Conservation (phyloP, 805 yeast genomes). For the Ogataea degrootiae region DNA sequence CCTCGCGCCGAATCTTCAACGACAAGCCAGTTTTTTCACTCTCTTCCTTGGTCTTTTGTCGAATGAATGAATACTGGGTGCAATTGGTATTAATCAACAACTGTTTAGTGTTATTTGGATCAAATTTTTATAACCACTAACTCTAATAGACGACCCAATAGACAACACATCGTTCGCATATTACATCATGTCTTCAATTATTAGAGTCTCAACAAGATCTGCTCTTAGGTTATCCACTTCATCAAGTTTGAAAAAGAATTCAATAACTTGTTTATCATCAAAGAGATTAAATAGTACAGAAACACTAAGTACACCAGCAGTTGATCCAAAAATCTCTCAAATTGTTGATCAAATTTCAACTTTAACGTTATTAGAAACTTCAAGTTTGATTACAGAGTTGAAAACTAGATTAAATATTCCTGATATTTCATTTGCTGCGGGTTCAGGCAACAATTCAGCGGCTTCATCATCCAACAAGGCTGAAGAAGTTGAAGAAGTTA, state of each 20-base stretch:
- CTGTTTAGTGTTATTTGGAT: too few relatives aligned
- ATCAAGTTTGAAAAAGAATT: conserved; percentile 7
- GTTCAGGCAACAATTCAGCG: conserved; percentile 49
- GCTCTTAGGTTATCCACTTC: conserved; percentile 12
- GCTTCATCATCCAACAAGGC: conserved; percentile 65
- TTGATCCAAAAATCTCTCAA: conserved; percentile 80
- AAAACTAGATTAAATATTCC: conserved; percentile 84
- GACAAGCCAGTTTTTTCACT: too few relatives aligned
- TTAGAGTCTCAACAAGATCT: conserved; percentile 20
- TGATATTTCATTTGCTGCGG: conserved; percentile 76
- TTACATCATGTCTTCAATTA: conserved; percentile 11
- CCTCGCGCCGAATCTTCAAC: too few relatives aligned
- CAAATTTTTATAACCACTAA: not conserved
- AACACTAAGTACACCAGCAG: conserved; percentile 48
- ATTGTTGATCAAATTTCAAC: conserved; percentile 90
- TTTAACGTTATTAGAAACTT: conserved; percentile 88
- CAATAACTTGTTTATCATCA: not conserved
- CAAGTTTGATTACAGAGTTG: conserved; percentile 76
- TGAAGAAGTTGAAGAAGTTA: conserved; percentile 67
- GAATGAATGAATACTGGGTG: too few relatives aligned
- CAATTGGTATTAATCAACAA: not conserved
- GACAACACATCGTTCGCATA: not conserved
- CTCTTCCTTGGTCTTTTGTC: too few relatives aligned
- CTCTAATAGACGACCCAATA: not conserved
- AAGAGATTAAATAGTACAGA: conserved; percentile 11